Evolutionary conservation across 2,329 filamentous ascomycete species (phyloP).

Genomic region (Neonectria ditissima): DNA sequence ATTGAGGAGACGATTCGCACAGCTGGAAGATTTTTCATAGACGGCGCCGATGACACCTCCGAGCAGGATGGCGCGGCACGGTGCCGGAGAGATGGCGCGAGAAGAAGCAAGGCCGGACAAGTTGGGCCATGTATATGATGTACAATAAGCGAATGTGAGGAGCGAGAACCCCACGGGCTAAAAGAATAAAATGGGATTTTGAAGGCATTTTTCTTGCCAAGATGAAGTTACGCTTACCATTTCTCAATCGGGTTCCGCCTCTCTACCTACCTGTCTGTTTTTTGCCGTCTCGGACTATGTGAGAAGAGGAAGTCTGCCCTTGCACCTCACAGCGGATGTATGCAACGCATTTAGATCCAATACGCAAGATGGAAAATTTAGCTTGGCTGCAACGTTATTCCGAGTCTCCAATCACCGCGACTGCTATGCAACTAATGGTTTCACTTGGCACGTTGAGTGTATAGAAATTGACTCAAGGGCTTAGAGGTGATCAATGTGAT

Average conservation of each 20-base stretch:
- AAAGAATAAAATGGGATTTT: conserved; percentile 27
- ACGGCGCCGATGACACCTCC: conserved; percentile 7
- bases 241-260: neutral
- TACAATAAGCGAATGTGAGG: conserved; percentile 30
- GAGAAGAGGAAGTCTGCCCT: too few relatives aligned
- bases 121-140: conserved; percentile 28
- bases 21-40: conserved; percentile 11
- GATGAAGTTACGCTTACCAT: neutral
- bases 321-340: too few relatives aligned
- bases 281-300: too few relatives aligned
- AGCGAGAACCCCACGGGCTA: conserved; percentile 16
- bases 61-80: conserved; percentile 6
- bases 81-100: conserved; percentile 8
- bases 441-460: too few relatives aligned
- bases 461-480: too few relatives aligned
- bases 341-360: too few relatives aligned
- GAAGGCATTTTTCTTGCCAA: neutral
- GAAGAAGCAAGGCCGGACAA: conserved; percentile 10
- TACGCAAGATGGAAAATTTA: too few relatives aligned
- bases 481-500: too few relatives aligned
- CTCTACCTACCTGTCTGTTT: too few relatives aligned
- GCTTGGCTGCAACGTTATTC: too few relatives aligned
- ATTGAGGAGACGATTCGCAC: neutral
- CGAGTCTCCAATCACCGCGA: too few relatives aligned
- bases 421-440: too few relatives aligned